phyloP scores from a whole-genome alignment of 2,329 filamentous ascomycete genomes.

The Penicillium sp. region DNA sequence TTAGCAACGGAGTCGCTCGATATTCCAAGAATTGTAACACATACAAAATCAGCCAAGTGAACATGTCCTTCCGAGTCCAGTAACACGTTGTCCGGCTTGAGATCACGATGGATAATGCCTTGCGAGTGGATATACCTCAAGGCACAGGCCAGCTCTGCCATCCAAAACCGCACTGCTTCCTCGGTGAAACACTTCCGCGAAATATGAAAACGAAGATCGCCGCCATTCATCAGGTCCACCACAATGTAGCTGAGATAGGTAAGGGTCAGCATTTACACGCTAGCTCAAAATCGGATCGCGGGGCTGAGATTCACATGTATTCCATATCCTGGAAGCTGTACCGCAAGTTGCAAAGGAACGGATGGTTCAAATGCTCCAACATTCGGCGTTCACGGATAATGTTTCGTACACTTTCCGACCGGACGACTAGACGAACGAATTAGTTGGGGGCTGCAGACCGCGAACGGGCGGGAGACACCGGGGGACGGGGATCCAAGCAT shows the following conservation, averaged over 20 bases:
- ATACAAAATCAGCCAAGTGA: slow-evolving; percentile 94
- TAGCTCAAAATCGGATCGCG: background rate
- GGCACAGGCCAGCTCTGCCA: slow-evolving; percentile 89
- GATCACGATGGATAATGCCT: slow-evolving; percentile 86
- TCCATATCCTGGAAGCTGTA: slow-evolving; percentile 99
- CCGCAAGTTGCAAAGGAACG: slow-evolving; percentile 96
- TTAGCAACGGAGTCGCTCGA: slow-evolving; percentile 19
- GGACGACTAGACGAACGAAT: slow-evolving; percentile 69
- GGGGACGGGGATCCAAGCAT: slow-evolving; percentile 8
- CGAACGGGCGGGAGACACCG: background rate
- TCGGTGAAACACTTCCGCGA: slow-evolving; percentile 97
- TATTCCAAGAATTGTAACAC: slow-evolving; percentile 38
- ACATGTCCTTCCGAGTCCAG: slow-evolving; percentile 90
- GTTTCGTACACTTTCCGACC: slow-evolving; percentile 96
- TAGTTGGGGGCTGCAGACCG: background rate
- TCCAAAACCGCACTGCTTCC: slow-evolving; percentile 96
- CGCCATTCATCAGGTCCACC: slow-evolving; percentile 96
- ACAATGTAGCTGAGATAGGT: slow-evolving; percentile 71
- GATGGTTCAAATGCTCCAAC: slow-evolving; percentile 97
- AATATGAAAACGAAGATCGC: slow-evolving; percentile 95
- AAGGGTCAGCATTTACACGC: background rate
- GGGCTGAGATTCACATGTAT: slow-evolving; percentile 72
- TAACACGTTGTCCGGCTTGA: slow-evolving; percentile 90
- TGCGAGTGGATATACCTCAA: slow-evolving; percentile 83
- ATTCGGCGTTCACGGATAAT: slow-evolving; percentile 97